These are phyloP conservation scores for Pleodorina starrii DNA, from an alignment of 139 green algal species.

Conservation along the genomic window DNA sequence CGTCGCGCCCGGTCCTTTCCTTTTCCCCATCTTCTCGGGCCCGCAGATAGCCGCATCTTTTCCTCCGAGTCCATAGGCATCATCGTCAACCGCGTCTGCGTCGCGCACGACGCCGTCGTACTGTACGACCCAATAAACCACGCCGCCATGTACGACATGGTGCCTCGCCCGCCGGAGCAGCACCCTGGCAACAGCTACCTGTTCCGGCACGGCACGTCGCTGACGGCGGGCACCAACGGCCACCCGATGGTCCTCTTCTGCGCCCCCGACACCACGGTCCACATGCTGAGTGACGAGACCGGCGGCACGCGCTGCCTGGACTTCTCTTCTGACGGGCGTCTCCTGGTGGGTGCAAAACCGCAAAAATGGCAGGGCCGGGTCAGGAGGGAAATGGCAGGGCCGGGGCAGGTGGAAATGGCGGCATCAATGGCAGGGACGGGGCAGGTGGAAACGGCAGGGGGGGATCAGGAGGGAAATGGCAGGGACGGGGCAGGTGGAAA, in stretches of 20 bases:
- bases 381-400: no score
- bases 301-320: conserved; percentile 49
- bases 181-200: conserved; percentile 60
- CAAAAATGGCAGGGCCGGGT: no score
- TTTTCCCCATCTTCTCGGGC: no score
- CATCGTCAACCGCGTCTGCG: conserved; percentile 37
- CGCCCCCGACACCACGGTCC: conserved; percentile 51
- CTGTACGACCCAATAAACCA: conserved; percentile 55
- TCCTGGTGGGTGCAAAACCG: conserved; percentile 59
- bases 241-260: conserved; percentile 47
- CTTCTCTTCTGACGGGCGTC: conserved; percentile 56
- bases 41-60: conserved; percentile 12
- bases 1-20: no score
- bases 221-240: neutral
- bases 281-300: conserved; percentile 56
- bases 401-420: no score
- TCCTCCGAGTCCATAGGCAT: neutral
- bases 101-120: conserved; percentile 40
- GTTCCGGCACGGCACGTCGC: conserved; percentile 37
- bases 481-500: no score
- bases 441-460: no score
- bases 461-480: no score
- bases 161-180: conserved; percentile 50
- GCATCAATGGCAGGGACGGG: no score
- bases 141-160: conserved; percentile 62